Base-by-base conservation (phyloP, 2,329 filamentous ascomycete genomes). In the Cladosporium halotolerans region DNA sequence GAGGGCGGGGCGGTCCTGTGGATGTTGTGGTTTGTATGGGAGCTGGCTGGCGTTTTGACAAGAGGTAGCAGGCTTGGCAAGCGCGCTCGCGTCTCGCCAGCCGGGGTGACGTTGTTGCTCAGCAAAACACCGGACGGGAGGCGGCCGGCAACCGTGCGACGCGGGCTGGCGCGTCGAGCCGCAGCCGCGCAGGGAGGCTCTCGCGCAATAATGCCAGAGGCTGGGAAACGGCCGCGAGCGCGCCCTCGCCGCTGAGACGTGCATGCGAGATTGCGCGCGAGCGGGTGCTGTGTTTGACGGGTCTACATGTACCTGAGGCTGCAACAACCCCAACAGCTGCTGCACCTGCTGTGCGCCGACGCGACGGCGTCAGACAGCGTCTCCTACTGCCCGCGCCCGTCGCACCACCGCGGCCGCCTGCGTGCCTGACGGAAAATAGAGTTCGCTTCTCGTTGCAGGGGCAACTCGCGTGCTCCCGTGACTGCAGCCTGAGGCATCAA, bases 1-100 rank as follows among this genome's bases (percentile, higher is more conserved):
- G 54, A 52, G 33, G 44, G 52, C 18, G 34, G 13, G n/a, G 16
- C n/a, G 34, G 23, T 45, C 43, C 51, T 42, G 41, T 56, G 49
- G 36, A 41, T 51, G 46, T 48, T 51, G 50, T 33, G 43, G 42
- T 9, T 45, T 32, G 34, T 41, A 19, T 56, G 45, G 44, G 51
- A 47, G 43, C 45, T 40, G 43, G 40, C 47, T 32, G 19, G 28
- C 34, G 32, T 45, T 49, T 52, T 46, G 28, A 13, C 16, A 23
- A 23, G 33, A 40, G 40, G 45, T 45, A 34, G 36, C 34, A 32
- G 13, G 36, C 23, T 34, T 38, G 47, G 34, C 53, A 52, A 55
- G 33, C 31, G 41, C 40, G 32, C 41, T 47, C 44, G 46, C 44
- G 46, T 33, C 44, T 34, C 44, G 44, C 54, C 32, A 18, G 23